Evolutionary conservation across 2,329 filamentous ascomycete genomes (phyloP), one percentile per base, ranked within the genome.

Genomic region (Penicillium sp.): DNA sequence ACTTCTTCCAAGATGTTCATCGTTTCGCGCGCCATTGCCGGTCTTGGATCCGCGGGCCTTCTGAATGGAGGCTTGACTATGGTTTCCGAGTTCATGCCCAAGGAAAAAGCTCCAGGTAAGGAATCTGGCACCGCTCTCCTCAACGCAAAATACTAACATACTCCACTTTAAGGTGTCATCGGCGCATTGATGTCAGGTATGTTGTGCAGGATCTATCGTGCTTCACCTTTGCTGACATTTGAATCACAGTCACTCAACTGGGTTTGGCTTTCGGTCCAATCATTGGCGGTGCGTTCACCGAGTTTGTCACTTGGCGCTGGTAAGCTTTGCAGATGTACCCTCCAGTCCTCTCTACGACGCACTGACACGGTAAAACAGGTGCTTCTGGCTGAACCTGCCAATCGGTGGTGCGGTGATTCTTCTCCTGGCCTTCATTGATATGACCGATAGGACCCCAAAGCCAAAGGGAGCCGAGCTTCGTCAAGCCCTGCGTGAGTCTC

Each of bases 1-100:
- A 56, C 16, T 4, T 63, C 60, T 2, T 65, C 62, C 3, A 58
- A 45, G 9, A 61, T 66, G 57, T 48, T 67, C 5, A 64, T 66
- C 21, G 40, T 65, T 8, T 60, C 55, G 11, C 54, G 64, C 21
- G 62, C 63, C 11, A 48, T 65, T 6, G 57, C 61, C 1, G 63
- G 64, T 3, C 54, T 65, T 16, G 64, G 64, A 10, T 34, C 45
- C 0, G 57, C 60, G 5, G 63, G 64, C 0, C 34, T 67, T 8
- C 5, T 56, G 8, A 66, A 62, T 41, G 64, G 64, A 9, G 57
- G 40, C 9, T 47, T 65, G 36, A 64, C 55, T 21, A 64, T 64
- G 21, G 38, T 61, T 13, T 56, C 60, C 2, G 54, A 44, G 0
- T 47, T 55, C 10, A 53, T 63, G 4, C 62, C 59, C 6, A 42